phyloP scores from a whole-genome alignment of 2,329 filamentous ascomycete genomes.

The Penicillium fuscoglaucum region DNA sequence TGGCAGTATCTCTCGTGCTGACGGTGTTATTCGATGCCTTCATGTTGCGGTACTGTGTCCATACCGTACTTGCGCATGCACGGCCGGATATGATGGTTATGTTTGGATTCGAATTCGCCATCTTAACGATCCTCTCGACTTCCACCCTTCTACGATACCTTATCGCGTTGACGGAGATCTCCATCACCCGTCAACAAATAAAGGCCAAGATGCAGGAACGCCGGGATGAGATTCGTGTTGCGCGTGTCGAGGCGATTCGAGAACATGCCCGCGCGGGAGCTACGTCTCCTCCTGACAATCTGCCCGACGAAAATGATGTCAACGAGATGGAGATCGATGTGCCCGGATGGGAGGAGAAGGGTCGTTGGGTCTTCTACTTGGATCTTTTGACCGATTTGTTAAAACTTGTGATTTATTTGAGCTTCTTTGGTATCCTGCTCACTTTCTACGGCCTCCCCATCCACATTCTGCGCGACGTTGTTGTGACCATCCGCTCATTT shows the following conservation, averaged over 20 bases:
- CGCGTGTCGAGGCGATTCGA: slow-evolving; percentile 50
- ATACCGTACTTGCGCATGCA: slow-evolving; percentile 80
- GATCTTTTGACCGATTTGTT: slow-evolving; percentile 87
- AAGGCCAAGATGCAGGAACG: slow-evolving; percentile 66
- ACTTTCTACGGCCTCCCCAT: slow-evolving; percentile 94
- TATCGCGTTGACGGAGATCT: slow-evolving; percentile 74
- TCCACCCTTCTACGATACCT: slow-evolving; percentile 78
- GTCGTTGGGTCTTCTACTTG: slow-evolving; percentile 84
- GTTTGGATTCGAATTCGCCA: slow-evolving; percentile 97
- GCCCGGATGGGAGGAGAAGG: slow-evolving; percentile 94
- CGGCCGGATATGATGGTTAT: slow-evolving; percentile 99
- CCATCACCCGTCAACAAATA: slow-evolving; percentile 73
- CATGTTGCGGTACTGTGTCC: slow-evolving; percentile 78
- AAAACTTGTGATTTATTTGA: slow-evolving; percentile 83
- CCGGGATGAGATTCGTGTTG: slow-evolving; percentile 63
- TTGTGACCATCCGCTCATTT: slow-evolving; percentile 90
- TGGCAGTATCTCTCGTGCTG: slow-evolving; percentile 74
- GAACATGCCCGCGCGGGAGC: slow-evolving; percentile 40
- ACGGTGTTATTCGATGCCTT: slow-evolving; percentile 77
- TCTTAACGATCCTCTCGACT: slow-evolving; percentile 75
- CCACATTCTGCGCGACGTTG: slow-evolving; percentile 93
- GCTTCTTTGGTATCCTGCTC: slow-evolving; percentile 91
- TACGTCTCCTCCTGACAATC: slow-evolving; percentile 40
- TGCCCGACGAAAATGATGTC: slow-evolving; percentile 70
- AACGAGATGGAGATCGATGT: slow-evolving; percentile 95